Evolutionary conservation across 805 yeast genomes (phyloP).

Genomic region (Debaryomyces castellii): DNA sequence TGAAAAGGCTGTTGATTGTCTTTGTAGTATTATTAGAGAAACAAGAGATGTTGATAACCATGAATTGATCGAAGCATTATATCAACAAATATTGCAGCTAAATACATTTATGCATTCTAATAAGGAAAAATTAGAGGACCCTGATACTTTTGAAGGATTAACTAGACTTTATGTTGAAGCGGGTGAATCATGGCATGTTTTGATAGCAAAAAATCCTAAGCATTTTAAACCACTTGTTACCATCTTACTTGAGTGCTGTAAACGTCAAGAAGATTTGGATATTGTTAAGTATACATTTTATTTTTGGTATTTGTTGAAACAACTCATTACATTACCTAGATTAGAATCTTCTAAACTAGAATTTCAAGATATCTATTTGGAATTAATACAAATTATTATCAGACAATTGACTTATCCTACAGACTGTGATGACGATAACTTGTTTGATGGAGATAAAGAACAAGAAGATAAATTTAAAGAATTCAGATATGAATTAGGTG

Average conservation of each 20-base stretch:
- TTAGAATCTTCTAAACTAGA: slow-evolving; percentile 51
- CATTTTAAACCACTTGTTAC: slow-evolving; percentile 73
- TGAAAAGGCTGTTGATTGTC: slow-evolving; percentile 83
- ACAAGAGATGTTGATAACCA: slow-evolving; percentile 72
- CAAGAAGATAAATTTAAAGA: slow-evolving; percentile 91
- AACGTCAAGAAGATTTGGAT: slow-evolving; percentile 80
- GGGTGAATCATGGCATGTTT: slow-evolving; percentile 92
- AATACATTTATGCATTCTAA: slow-evolving; percentile 43
- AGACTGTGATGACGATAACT: slow-evolving; percentile 20
- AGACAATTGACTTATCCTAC: slow-evolving; percentile 75
- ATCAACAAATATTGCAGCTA: slow-evolving; percentile 63
- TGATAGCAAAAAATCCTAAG: slow-evolving; percentile 70
- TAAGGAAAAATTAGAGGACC: slow-evolving; percentile 50
- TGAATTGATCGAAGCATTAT: slow-evolving; percentile 63
- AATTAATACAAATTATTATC: slow-evolving; percentile 60
- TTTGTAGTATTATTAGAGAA: slow-evolving; percentile 77
- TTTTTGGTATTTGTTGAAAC: slow-evolving; percentile 86
- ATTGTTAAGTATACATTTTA: slow-evolving; percentile 87
- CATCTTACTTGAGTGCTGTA: slow-evolving; percentile 67
- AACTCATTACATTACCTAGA: slow-evolving; percentile 60
- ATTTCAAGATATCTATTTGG: slow-evolving; percentile 55
- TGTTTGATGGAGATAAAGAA: slow-evolving; percentile 69
- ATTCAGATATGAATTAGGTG: slow-evolving; percentile 96
- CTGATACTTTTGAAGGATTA: slow-evolving; percentile 65
- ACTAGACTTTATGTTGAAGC: slow-evolving; percentile 85